phyloP scores from a whole-genome alignment of 2,329 filamentous ascomycete species.

The Botrytis elliptica region DNA sequence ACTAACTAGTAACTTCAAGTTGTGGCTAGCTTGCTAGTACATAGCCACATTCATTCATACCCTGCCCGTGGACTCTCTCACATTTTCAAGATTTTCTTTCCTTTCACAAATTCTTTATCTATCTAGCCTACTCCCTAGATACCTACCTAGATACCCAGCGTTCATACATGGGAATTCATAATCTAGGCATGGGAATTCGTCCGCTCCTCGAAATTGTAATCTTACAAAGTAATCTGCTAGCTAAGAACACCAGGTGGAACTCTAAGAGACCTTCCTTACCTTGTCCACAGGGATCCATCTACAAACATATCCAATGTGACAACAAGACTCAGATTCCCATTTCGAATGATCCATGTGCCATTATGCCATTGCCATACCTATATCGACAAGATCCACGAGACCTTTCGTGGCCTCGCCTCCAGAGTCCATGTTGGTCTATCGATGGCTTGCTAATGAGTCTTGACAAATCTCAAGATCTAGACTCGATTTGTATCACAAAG shows the following conservation, averaged over 20 bases:
- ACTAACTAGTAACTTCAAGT: background rate
- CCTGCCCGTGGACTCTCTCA: no score
- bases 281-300: background rate
- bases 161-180: background rate
- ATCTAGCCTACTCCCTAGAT: background rate
- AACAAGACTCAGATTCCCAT: background rate
- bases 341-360: background rate
- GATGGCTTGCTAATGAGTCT: background rate
- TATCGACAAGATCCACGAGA: background rate
- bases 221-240: background rate
- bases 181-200: background rate
- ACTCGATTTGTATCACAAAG: constrained; percentile 14
- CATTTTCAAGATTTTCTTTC: background rate
- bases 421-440: background rate
- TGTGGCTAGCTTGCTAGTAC: background rate
- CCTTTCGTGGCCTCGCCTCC: background rate
- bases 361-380: no score
- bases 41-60: background rate
- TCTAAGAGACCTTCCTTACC: background rate
- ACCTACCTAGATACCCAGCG: no score
- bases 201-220: background rate
- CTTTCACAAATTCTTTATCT: background rate
- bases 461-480: constrained; percentile 5
- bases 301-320: background rate
- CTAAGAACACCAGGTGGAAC: no score